A percentile compares a stretch with the other conserved stretches of the same genome.
phyloP scores from a whole-genome alignment of 2,329 filamentous ascomycete genomes.

The Aulographum hederae region DNA sequence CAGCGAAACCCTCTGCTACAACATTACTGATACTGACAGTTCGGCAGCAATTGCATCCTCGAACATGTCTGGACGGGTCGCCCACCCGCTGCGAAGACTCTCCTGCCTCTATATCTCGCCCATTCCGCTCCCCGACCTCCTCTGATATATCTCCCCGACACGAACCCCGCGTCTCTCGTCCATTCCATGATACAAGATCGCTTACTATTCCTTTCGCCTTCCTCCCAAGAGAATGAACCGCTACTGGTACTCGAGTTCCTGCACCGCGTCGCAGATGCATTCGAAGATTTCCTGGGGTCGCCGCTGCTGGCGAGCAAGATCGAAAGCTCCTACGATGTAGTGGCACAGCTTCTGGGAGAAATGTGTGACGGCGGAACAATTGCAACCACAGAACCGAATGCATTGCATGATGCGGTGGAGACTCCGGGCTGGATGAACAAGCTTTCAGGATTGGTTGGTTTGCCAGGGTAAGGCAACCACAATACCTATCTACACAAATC shows the following conservation, averaged over 20 bases:
- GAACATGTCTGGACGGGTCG: slow-evolving; percentile 77
- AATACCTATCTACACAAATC: slow-evolving; percentile 2
- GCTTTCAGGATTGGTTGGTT: slow-evolving; percentile 66
- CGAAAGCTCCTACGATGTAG: slow-evolving; percentile 79
- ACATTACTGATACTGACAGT: slow-evolving; percentile 4
- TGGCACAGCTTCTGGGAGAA: slow-evolving; percentile 80
- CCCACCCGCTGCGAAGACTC: slow-evolving; percentile 54
- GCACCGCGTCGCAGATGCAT: slow-evolving; percentile 75
- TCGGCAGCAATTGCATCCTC: slow-evolving; percentile 56
- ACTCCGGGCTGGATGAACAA: slow-evolving; percentile 83
- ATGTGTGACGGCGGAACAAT: slow-evolving; percentile 93
- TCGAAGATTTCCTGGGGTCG: slow-evolving; percentile 86
- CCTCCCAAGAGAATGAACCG: slow-evolving; percentile 75
- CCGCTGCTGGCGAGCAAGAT: slow-evolving; percentile 75
- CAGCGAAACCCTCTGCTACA: slow-evolving; percentile 15
- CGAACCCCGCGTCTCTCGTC: slow-evolving; percentile 69
- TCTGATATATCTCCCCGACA: slow-evolving; percentile 66
- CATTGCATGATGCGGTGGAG: slow-evolving; percentile 76
- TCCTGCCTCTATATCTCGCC: slow-evolving; percentile 75
- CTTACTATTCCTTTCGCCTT: slow-evolving; percentile 68
- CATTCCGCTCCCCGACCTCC: slow-evolving; percentile 68
- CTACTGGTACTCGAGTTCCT: slow-evolving; percentile 86
- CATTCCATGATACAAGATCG: slow-evolving; percentile 81
- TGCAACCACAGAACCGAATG: slow-evolving; percentile 82
- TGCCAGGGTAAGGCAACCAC: slow-evolving; percentile 61